Percentiles rank a stretch among this genome's conserved stretches.
phyloP scores from a whole-genome alignment of 148 eudicot species.

The Polygonum aviculare region DNA sequence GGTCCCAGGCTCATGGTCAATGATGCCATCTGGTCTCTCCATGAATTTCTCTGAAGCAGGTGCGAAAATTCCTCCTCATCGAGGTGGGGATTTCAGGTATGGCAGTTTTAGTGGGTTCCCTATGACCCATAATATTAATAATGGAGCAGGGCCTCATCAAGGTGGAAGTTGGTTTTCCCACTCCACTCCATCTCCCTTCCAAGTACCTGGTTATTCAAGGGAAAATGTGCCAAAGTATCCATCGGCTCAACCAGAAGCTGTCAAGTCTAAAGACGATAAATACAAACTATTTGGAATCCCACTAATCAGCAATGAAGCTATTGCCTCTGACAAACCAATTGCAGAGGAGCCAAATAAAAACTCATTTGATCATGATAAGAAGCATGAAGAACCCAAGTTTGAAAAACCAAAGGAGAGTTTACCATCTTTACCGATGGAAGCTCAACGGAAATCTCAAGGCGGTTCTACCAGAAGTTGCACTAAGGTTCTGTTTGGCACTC shows the following conservation, averaged over 20 bases:
- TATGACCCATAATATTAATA: slow-evolving; percentile 11
- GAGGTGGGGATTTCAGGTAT: slow-evolving; percentile 40
- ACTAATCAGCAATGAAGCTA: slow-evolving; percentile 31
- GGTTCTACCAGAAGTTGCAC: slow-evolving; percentile 85
- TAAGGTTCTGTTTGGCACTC: slow-evolving; percentile 36
- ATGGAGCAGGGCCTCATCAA: background rate
- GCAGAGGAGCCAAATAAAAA: slow-evolving; percentile 25
- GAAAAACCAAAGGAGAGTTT: slow-evolving; percentile 31
- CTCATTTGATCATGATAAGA: slow-evolving; percentile 34
- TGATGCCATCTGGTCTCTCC: slow-evolving; percentile 46
- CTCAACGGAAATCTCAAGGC: slow-evolving; percentile 4
- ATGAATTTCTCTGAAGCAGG: slow-evolving; percentile 57
- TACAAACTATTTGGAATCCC: slow-evolving; percentile 84
- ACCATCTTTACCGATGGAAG: background rate
- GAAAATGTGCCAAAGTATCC: slow-evolving; percentile 27
- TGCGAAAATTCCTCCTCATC: slow-evolving; percentile 30
- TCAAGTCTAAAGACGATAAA: slow-evolving; percentile 53
- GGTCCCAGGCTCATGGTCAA: slow-evolving; percentile 42
- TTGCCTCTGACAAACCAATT: slow-evolving; percentile 18
- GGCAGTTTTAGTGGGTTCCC: slow-evolving; percentile 34
- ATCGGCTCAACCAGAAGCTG: slow-evolving; percentile 27
- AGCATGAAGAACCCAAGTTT: slow-evolving; percentile 39
- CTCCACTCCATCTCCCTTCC: slow-evolving; percentile 30
- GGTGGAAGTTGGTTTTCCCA: slow-evolving; percentile 69
- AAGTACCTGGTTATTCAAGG: slow-evolving; percentile 34